These are phyloP conservation scores for Erigeron canadensis DNA, from an alignment of 129 eudicot species.

Conservation along the genomic window DNA sequence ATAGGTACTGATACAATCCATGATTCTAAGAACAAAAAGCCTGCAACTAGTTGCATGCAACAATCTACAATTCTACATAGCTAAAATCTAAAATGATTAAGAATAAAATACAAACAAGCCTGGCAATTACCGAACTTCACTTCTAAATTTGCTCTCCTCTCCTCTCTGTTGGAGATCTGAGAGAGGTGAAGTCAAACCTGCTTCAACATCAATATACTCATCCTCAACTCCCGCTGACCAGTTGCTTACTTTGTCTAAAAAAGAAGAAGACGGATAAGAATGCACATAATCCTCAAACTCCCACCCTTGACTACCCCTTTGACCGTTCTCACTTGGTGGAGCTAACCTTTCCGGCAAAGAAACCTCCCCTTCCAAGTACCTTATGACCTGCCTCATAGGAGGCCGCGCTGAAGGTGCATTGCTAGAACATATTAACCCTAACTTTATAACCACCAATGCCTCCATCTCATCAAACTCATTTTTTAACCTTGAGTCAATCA, in stretches of 20 bases:
- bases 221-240: conserved; percentile 41
- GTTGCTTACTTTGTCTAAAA: conserved; percentile 49
- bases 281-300: conserved; percentile 57
- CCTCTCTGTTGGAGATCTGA: background rate
- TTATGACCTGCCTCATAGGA: conserved; percentile 61
- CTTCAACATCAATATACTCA: conserved; percentile 53
- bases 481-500: conserved; percentile 55
- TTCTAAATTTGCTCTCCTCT: background rate
- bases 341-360: conserved; percentile 42
- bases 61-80: conserved; percentile 15
- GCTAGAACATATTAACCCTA: conserved; percentile 70
- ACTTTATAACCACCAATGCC: conserved; percentile 49
- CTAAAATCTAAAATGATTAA: conserved; percentile 2
- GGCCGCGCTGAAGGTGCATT: conserved; percentile 50
- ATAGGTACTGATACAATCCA: conserved; percentile 16
- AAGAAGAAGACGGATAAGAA: conserved; percentile 58
- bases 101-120: conserved; percentile 5
- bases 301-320: conserved; percentile 34
- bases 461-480: conserved; percentile 56
- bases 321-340: conserved; percentile 40
- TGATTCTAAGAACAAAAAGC: conserved; percentile 13
- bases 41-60: conserved; percentile 12
- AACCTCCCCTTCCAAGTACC: conserved; percentile 75
- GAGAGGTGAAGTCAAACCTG: conserved; percentile 28
- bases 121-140: background rate